Percentiles rank a stretch among this genome's conserved stretches.
Conservation (phyloP, 164 flowering plant genomes). For the Dillenia turbinata region DNA sequence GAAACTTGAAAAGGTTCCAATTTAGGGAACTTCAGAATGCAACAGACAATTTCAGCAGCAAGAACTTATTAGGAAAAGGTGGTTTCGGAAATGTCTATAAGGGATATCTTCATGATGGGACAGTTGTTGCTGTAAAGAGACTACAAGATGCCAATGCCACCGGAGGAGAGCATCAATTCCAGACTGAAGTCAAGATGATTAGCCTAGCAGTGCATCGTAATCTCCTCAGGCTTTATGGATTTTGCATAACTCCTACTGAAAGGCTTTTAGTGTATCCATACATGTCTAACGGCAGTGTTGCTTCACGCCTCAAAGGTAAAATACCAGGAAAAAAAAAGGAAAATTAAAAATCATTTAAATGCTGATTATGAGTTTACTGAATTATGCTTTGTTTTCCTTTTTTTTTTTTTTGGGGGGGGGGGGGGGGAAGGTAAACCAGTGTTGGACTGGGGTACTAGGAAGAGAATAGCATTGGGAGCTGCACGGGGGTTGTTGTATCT, state of each 20-base stretch:
- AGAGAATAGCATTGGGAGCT: slow-evolving; percentile 83
- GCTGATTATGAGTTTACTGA: no score
- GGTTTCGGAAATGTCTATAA: slow-evolving; percentile 79
- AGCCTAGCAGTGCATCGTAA: slow-evolving; percentile 80
- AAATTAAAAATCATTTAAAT: no score
- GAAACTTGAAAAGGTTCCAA: slow-evolving; percentile 68
- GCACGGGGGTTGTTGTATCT: slow-evolving; percentile 80
- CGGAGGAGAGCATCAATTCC: slow-evolving; percentile 78
- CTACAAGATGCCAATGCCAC: slow-evolving; percentile 65
- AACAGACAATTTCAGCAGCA: slow-evolving; percentile 66
- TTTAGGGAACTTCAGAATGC: slow-evolving; percentile 71
- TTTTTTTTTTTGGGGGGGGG: no score
- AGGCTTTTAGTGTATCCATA: slow-evolving; percentile 71
- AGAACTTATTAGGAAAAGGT: slow-evolving; percentile 69
- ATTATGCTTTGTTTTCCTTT: not conserved
- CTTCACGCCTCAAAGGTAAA: slow-evolving; percentile 73
- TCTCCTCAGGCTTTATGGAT: slow-evolving; percentile 65
- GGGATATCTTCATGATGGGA: slow-evolving; percentile 64
- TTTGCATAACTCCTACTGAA: slow-evolving; percentile 63
- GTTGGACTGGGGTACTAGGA: slow-evolving; percentile 77
- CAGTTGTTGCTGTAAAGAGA: slow-evolving; percentile 79
- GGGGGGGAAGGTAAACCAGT: slow-evolving; percentile 56
- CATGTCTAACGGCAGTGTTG: slow-evolving; percentile 87
- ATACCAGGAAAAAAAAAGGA: no score
- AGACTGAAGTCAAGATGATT: slow-evolving; percentile 85